A percentile compares a stretch with the other conserved stretches of the same genome.
These are phyloP conservation scores for Pythium plurisporium DNA, from an alignment of 352 stramenopile genomes.

Conservation along the genomic window DNA sequence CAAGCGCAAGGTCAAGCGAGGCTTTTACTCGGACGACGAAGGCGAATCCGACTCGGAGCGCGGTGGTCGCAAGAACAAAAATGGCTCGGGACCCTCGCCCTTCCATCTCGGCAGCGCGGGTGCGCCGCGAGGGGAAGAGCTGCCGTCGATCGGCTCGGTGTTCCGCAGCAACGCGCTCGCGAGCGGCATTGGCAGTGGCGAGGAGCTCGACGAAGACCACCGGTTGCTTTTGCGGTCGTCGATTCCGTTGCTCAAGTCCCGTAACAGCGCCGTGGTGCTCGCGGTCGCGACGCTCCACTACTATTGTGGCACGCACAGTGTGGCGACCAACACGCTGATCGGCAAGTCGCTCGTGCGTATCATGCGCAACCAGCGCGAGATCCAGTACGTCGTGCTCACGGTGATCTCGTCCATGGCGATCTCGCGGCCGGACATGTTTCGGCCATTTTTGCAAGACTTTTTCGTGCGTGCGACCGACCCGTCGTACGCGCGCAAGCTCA, in stretches of 20 bases:
- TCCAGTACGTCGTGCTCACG: slow-evolving; percentile 97
- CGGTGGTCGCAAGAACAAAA: slow-evolving; percentile 21
- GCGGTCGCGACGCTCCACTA: slow-evolving; percentile 95
- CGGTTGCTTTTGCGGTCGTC: slow-evolving; percentile 92
- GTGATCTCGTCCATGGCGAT: slow-evolving; percentile 93
- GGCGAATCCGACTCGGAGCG: slow-evolving; percentile 83
- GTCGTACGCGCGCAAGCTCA: slow-evolving; percentile 94
- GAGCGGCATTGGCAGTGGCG: slow-evolving; percentile 57
- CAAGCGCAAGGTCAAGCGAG: slow-evolving; percentile 78
- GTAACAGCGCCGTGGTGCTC: slow-evolving; percentile 97
- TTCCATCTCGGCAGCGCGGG: slow-evolving; percentile 23
- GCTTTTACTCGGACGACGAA: slow-evolving; percentile 98
- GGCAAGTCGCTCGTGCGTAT: slow-evolving; percentile 97
- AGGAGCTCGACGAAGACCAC: slow-evolving; percentile 95
- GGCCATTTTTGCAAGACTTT: slow-evolving; percentile 95
- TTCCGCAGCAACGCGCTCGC: slow-evolving; percentile 66
- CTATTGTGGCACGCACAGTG: slow-evolving; percentile 93
- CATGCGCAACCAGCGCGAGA: slow-evolving; percentile 95
- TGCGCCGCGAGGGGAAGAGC: slow-evolving; percentile 26
- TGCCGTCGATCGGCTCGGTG: slow-evolving; percentile 71
- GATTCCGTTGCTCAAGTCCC: slow-evolving; percentile 95
- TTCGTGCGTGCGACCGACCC: slow-evolving; percentile 96
- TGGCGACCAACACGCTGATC: slow-evolving; percentile 86
- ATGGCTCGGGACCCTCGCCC: slow-evolving; percentile 24
- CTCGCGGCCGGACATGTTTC: slow-evolving; percentile 95